Evolutionary conservation across 2,329 filamentous ascomycete species (phyloP), one percentile per base, ranked within the genome.

Genomic region (Ilyonectria destructans): DNA sequence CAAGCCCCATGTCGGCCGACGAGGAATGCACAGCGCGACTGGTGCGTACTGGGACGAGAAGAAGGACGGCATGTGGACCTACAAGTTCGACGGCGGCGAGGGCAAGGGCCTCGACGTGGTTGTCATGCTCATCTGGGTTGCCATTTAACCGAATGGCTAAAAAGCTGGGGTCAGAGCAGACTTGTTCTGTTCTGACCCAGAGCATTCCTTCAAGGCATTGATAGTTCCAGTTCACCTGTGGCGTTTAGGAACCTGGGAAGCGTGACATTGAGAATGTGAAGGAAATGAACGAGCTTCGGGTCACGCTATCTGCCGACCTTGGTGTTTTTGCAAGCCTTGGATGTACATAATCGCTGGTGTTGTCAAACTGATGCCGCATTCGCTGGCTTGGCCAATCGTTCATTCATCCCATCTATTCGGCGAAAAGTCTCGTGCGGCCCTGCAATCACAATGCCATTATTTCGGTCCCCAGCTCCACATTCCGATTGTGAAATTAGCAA

Each of bases 31-130:
- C 85, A 93, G 90, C 80, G 93, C 93, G 23, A 93, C 92, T 51
- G 93, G 93, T 56, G 94, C 93, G 37, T 96, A 92, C 86, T 96
- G 93, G 93, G 94, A 96, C 82, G 93, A 95, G 84, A 93, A 95
- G 85, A 94, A 92, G 82, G 93, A 96, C 78, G 93, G 93, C 74
- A 95, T 95, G 89, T 96, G 92, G 92, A 94, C 90, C 75, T 95
- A 92, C 85, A 96, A 96, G 86, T 96, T 91, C 80, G 92, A 95
- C 75, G 88, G 88, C 65, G 88, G 89, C 68, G 89, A 91, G 80
- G 83, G 81, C 76, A 91, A 91, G 84, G 90, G 90, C 43, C 85
- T 93, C 81, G 90, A 93, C 74, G 88, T 92, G 58, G 89, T 93
- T 63, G 86, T 93, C 76, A 91, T 90, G 84, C 85, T 93, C 75